Conservation (phyloP, 768 basidiomycete species). For the Amanita muscaria region DNA sequence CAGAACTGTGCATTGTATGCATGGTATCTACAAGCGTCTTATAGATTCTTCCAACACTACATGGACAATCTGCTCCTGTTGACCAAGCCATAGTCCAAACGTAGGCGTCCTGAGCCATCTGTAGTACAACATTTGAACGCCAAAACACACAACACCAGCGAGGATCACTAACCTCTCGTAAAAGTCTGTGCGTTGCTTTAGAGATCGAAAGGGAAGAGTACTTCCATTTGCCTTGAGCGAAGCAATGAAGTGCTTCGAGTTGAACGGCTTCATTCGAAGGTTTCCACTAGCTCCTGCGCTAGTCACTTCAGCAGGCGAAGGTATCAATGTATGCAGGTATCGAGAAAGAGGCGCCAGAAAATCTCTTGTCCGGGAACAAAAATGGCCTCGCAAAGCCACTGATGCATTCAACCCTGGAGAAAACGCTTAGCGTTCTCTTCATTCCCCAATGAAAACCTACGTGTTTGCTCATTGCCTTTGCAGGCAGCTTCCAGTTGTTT, state of each 20-base stretch:
- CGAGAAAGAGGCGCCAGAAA: conserved; percentile 85
- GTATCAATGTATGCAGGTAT: conserved; percentile 84
- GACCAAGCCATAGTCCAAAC: conserved; percentile 74
- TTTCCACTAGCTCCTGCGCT: conserved; percentile 22
- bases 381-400: conserved; percentile 66
- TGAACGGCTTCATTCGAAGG: conserved; percentile 63
- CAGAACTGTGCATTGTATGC: not conserved
- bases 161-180: conserved; percentile 46
- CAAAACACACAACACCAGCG: not conserved
- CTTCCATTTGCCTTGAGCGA: conserved; percentile 66
- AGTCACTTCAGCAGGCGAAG: conserved; percentile 48
- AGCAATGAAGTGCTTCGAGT: conserved; percentile 54
- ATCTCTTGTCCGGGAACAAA: conserved; percentile 76
- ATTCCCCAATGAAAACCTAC: conserved; percentile 30
- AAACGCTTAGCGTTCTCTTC: not conserved
- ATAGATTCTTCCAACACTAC: conserved; percentile 31
- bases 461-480: conserved; percentile 34
- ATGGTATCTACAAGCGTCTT: not conserved
- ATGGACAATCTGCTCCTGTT: conserved; percentile 66
- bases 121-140: not conserved
- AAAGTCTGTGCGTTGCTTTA: conserved; percentile 57
- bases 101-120: conserved; percentile 66
- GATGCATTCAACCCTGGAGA: conserved; percentile 52
- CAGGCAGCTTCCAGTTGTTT: conserved; percentile 63
- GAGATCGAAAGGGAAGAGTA: conserved; percentile 66